Evolutionary conservation across 2,329 filamentous ascomycete genomes (phyloP).

Genomic region (Fusarium compactum): DNA sequence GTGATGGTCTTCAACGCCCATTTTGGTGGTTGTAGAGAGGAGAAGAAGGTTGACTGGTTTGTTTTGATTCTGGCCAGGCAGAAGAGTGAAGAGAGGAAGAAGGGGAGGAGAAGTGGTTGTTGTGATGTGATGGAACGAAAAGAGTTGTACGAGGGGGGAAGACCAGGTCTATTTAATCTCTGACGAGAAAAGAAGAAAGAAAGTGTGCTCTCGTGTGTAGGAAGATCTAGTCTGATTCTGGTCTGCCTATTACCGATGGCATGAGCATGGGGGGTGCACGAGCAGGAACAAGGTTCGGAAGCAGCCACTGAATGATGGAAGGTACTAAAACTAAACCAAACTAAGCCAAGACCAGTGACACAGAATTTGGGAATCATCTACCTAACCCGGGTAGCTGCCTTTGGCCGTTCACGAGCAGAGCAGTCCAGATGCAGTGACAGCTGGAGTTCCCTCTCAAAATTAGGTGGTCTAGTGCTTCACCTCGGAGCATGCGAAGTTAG

Average conservation of each 20-base stretch:
- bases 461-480: background rate
- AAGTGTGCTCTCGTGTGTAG: background rate
- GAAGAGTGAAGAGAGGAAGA: background rate
- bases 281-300: constrained; percentile 1
- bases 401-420: constrained; percentile 33
- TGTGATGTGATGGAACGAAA: constrained; percentile 37
- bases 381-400: constrained; percentile 28
- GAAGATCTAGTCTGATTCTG: background rate
- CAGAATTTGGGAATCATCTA: background rate
- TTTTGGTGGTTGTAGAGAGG: constrained; percentile 13
- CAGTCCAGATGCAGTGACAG: constrained; percentile 17
- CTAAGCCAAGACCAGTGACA: constrained; percentile 19
- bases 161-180: constrained; percentile 45
- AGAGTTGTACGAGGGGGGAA: constrained; percentile 42
- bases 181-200: constrained; percentile 27
- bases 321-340: constrained; percentile 6
- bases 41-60: background rate
- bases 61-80: constrained; percentile 11
- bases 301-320: background rate
- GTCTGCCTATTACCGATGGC: constrained; percentile 1
- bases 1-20: constrained; percentile 45
- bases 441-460: background rate
- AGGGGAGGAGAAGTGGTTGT: constrained; percentile 24
- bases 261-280: background rate
- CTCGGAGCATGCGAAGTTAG: constrained; percentile 7